Percentiles rank a stretch among this genome's conserved stretches.
Evolutionary conservation across 441 rosid genomes (phyloP).

Genomic region (Eutrema salsugineum): DNA sequence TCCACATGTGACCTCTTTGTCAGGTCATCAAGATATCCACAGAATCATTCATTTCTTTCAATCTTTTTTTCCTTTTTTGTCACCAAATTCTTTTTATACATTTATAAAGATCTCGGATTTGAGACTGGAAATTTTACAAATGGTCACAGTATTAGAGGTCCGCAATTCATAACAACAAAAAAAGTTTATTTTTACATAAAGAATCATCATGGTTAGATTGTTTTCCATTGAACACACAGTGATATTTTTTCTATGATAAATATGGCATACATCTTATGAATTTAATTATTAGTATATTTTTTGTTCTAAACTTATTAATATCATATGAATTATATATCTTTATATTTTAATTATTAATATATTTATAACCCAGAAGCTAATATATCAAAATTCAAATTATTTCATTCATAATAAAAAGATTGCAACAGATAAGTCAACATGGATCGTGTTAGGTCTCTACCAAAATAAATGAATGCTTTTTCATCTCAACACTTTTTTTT

Average conservation of each 20-base stretch:
- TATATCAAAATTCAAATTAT: not conserved
- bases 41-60: constrained; percentile 9
- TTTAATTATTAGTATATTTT: no score
- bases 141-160: not conserved
- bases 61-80: not conserved
- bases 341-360: no score
- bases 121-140: not conserved
- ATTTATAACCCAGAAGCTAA: not conserved
- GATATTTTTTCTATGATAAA: no score
- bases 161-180: not conserved
- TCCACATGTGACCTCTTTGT: constrained; percentile 51
- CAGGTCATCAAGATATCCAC: constrained; percentile 39
- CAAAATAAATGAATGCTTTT: not conserved
- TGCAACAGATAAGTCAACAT: not conserved
- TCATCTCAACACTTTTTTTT: not conserved
- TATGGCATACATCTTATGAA: no score
- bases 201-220: not conserved
- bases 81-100: not conserved
- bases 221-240: no score
- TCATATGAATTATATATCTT: no score
- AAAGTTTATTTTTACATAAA: no score
- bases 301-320: no score
- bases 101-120: not conserved
- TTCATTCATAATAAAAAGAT: not conserved
- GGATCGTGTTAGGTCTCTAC: not conserved